Evolutionary conservation across 2,329 filamentous ascomycete genomes (phyloP).

Genomic region (Graphilbum ipis-grandicollis): DNA sequence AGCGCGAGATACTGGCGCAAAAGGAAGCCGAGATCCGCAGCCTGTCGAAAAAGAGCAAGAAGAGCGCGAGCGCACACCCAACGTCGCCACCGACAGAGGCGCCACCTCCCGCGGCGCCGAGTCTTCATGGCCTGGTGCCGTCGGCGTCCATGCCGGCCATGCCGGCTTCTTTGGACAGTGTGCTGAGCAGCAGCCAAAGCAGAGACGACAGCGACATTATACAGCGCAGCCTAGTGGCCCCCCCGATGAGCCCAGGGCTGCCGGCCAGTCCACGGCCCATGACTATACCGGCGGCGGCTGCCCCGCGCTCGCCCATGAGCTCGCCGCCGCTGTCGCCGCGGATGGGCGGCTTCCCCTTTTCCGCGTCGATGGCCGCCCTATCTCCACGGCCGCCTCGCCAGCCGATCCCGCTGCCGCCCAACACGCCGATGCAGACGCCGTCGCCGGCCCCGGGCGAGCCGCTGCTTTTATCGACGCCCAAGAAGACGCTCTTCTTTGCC

Average conservation of each 20-base stretch:
- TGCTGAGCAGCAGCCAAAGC: slow-evolving; percentile 18
- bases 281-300: too few relatives aligned
- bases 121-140: slow-evolving; percentile 13
- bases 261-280: slow-evolving; percentile 42
- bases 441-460: slow-evolving; percentile 21
- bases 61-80: slow-evolving; percentile 30
- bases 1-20: slow-evolving; percentile 51
- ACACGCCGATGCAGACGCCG: slow-evolving; percentile 46
- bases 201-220: background rate
- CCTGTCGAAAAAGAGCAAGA: slow-evolving; percentile 55
- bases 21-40: slow-evolving; percentile 55
- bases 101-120: too few relatives aligned
- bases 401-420: slow-evolving; percentile 54
- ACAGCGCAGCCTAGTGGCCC: slow-evolving; percentile 15
- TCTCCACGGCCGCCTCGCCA: slow-evolving; percentile 61
- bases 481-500: too few relatives aligned
- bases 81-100: too few relatives aligned
- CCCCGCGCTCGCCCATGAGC: slow-evolving; percentile 29
- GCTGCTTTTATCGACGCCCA: slow-evolving; percentile 20
- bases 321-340: slow-evolving; percentile 60
- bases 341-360: slow-evolving; percentile 9
- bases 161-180: slow-evolving; percentile 33
- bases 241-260: slow-evolving; percentile 40
- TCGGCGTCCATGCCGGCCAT: slow-evolving; percentile 5
- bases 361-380: slow-evolving; percentile 16